These are phyloP conservation scores for Rosa hybrid DNA, from an alignment of 331 rosid genomes.

Conservation along the genomic window DNA sequence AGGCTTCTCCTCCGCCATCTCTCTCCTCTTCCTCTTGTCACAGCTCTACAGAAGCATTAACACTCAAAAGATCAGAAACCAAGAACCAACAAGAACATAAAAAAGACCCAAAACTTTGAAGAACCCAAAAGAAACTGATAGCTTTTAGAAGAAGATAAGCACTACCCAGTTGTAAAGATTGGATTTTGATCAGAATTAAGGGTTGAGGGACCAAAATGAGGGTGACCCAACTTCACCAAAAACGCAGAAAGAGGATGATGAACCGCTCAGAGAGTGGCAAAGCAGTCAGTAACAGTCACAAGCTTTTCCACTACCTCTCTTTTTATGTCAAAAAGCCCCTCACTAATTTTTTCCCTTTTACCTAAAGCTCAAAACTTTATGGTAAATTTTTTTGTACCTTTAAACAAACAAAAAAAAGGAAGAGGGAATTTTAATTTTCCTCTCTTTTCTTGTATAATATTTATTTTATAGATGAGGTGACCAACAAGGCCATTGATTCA, in stretches of 20 bases:
- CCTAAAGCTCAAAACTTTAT: not conserved
- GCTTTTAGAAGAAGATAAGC: not conserved
- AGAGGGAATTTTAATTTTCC: not conserved
- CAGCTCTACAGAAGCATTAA: constrained; percentile 42
- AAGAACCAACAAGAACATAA: not conserved
- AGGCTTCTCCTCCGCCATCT: constrained; percentile 70
- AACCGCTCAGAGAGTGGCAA: constrained; percentile 28
- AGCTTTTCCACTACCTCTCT: constrained; percentile 11
- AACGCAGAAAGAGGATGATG: constrained; percentile 24
- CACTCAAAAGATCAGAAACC: constrained; percentile 38
- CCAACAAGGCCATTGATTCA: constrained; percentile 27
- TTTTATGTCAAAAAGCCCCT: not conserved
- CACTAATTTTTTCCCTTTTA: not conserved
- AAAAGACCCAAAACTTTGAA: constrained; percentile 11
- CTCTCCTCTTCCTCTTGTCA: constrained; percentile 30
- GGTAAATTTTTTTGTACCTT: not conserved
- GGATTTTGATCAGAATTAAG: constrained; percentile 31
- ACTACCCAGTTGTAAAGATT: constrained; percentile 39
- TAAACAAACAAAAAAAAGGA: not conserved
- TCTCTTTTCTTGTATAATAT: not conserved
- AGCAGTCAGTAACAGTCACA: constrained; percentile 43
- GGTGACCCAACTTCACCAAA: constrained; percentile 20
- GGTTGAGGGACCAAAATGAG: constrained; percentile 27
- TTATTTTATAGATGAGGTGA: not conserved
- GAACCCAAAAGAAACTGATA: constrained; percentile 20